Percentiles rank a stretch among this genome's conserved stretches.
Conservation (phyloP, 441 rosid species). For the Kokia cookei region DNA sequence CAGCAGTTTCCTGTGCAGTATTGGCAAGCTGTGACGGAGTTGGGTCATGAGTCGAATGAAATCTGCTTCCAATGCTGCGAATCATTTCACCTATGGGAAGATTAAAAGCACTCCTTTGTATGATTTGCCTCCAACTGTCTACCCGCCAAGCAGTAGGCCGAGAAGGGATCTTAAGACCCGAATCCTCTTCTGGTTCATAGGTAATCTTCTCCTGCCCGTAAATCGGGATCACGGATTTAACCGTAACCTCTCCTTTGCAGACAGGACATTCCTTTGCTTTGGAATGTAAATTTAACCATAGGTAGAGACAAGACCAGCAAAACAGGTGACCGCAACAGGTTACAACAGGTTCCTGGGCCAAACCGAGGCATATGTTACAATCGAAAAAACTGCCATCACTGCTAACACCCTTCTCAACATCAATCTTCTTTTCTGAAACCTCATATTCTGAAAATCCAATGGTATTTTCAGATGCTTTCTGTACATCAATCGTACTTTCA, state of each 20-base stretch:
- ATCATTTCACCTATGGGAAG: conserved; percentile 86
- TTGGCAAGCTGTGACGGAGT: conserved; percentile 43
- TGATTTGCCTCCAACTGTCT: conserved; percentile 82
- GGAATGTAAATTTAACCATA: conserved; percentile 50
- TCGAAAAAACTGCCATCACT: conserved; percentile 78
- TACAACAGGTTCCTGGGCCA: conserved; percentile 87
- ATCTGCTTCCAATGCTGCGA: conserved; percentile 69
- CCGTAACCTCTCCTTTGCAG: conserved; percentile 82
- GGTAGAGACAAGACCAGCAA: conserved; percentile 52
- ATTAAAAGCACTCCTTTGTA: conserved; percentile 53
- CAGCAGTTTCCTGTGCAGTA: conserved; percentile 45
- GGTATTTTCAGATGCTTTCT: conserved; percentile 66
- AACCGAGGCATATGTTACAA: conserved; percentile 84
- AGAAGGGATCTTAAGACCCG: conserved; percentile 57
- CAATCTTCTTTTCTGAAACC: conserved; percentile 42
- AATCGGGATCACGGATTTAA: conserved; percentile 73
- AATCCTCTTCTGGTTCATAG: conserved; percentile 56
- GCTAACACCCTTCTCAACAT: conserved; percentile 50
- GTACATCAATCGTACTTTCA: conserved; percentile 53
- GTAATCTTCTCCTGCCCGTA: conserved; percentile 72
- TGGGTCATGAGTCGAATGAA: conserved; percentile 54
- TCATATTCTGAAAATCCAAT: conserved; percentile 48
- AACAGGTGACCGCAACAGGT: conserved; percentile 93
- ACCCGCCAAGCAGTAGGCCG: conserved; percentile 77
- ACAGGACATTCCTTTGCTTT: conserved; percentile 94